Evolutionary conservation across 2,329 filamentous ascomycete species (phyloP).

Genomic region (Tolypocladium album): DNA sequence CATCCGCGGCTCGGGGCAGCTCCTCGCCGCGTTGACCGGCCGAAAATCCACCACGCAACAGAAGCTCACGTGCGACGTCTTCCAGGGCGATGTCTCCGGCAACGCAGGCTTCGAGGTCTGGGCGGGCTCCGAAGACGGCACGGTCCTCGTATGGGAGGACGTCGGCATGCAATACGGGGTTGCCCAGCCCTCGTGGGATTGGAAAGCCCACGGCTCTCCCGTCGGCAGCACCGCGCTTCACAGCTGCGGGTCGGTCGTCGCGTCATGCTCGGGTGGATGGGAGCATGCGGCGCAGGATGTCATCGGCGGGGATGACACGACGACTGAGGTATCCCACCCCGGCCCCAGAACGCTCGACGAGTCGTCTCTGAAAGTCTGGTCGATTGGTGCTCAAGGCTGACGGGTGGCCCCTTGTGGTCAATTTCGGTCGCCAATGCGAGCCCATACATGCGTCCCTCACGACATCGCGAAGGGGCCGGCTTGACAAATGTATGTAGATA

Average conservation of each 20-base stretch:
- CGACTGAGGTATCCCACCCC: too few relatives aligned
- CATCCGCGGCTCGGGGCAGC: conserved; percentile 44
- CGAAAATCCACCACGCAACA: conserved; percentile 43
- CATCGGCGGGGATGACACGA: not conserved
- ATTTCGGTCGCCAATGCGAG: not conserved
- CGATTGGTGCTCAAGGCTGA: conserved; percentile 2
- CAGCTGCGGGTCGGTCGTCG: conserved; percentile 41
- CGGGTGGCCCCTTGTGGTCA: not conserved
- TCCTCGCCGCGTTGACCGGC: conserved; percentile 43
- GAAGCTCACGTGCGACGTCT: conserved; percentile 44
- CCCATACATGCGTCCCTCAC: not conserved
- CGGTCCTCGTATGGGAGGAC: conserved; percentile 47
- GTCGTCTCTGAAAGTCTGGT: conserved; percentile 12
- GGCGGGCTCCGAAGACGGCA: conserved; percentile 45
- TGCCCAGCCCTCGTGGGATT: conserved; percentile 35
- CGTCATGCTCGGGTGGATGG: conserved; percentile 48
- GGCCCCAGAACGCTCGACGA: conserved; percentile 7
- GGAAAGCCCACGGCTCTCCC: conserved; percentile 34
- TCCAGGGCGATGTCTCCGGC: conserved; percentile 23
- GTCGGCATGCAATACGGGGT: conserved; percentile 37
- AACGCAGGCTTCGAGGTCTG: conserved; percentile 47
- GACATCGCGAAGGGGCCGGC: too few relatives aligned
- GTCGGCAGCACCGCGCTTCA: conserved; percentile 42
- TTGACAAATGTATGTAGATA: too few relatives aligned
- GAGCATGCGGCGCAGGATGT: conserved; percentile 12